Base-by-base conservation (phyloP, 345 rosid genomes). In the Lagerstroemia speciosa region DNA sequence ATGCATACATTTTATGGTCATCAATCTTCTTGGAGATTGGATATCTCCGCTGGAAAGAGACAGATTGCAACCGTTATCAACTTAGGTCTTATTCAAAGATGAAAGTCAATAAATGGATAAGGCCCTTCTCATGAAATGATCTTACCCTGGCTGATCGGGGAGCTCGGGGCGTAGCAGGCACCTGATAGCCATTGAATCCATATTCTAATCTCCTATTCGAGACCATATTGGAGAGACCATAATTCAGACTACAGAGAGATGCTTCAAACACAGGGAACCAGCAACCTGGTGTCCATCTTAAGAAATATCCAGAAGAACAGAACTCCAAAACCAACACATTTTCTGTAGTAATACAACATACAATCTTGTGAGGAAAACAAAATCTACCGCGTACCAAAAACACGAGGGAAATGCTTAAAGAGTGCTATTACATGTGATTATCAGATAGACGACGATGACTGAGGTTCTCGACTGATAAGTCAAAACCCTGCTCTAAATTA, bases 111-210 rank as follows among this genome's bases (percentile, higher is more conserved):
- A 14, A 58, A 16, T n/a, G 34, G 20, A 58, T 24, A 27, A 14
- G 19, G 14, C 63, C 19, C 33, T 1, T 58, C 10, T 27, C 34
- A 27, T 26, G 64, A 55, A 78, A 70, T 62, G 55, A 32, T 52
- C 31, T 79, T 88, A 94, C 99, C 84, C 97, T 83, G 63, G 86
- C 86, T 40, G 99, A 95, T 87, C 97, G 82, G 55, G 93, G 73
- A 67, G 93, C 98, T 69, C 93, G 88, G 62, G 99, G 99, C 11
- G 78, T 84, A 66, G 83, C 77, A 52, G 93, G 98, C 75, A 88
- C 87, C 84, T 87, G 87, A 70, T 86, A 92, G 84, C 93, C 98
- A 77, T 79, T 84, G 78, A 94, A 88, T 73, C 93, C 98, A 76
- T 91, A 87, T 37, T 94, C 86, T 65, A 83, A 75, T 79, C 98